Evolutionary conservation across 495 filamentous ascomycete species (phyloP).

Genomic region (Cenococcum geophilum): DNA sequence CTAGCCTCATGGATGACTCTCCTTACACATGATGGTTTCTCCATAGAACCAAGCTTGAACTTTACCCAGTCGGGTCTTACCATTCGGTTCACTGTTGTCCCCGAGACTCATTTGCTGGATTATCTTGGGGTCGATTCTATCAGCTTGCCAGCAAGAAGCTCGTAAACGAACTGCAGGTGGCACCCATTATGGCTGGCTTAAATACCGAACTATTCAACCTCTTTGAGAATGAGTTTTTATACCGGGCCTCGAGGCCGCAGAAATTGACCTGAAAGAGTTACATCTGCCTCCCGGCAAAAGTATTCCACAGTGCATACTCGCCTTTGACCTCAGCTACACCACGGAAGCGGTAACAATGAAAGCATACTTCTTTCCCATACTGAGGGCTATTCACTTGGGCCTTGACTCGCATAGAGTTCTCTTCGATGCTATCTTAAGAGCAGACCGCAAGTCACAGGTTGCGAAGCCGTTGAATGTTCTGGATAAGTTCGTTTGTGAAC

Average conservation of each 20-base stretch:
- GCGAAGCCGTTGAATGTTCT: not conserved
- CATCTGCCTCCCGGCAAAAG: not conserved
- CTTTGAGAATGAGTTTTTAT: not conserved
- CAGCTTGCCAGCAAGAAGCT: too few relatives aligned
- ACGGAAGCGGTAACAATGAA: not conserved
- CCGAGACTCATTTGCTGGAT: too few relatives aligned
- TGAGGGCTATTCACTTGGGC: not conserved
- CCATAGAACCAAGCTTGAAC: conserved; percentile 1
- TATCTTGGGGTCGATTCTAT: not conserved
- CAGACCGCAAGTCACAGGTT: not conserved
- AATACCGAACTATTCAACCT: not conserved
- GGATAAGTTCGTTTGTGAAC: not conserved
- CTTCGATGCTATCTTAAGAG: not conserved
- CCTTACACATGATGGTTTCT: conserved; percentile 1
- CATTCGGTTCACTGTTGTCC: conserved; percentile 1
- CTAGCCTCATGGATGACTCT: not conserved
- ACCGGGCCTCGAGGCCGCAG: too few relatives aligned
- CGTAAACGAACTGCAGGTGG: not conserved
- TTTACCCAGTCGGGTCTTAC: not conserved
- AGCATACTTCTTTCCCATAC: not conserved
- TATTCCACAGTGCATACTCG: not conserved
- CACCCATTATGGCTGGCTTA: not conserved
- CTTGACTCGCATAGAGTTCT: not conserved
- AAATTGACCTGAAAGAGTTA: too few relatives aligned
- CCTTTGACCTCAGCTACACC: not conserved